Base-by-base conservation (phyloP, 2,329 filamentous ascomycete genomes). In the Fusarium drepaniforme region DNA sequence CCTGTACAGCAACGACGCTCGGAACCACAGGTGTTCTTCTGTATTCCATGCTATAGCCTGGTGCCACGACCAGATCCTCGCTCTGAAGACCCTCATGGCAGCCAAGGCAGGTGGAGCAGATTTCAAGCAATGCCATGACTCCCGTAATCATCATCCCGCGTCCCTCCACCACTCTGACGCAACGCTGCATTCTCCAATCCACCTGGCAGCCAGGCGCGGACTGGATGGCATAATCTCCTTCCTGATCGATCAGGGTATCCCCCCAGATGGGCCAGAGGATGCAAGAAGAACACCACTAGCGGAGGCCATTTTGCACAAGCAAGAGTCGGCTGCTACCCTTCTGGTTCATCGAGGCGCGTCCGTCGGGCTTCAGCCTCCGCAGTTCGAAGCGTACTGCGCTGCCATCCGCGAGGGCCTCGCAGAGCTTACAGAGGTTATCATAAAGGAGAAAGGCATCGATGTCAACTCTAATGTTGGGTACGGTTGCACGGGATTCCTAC, bases 401-500 rank as follows among this genome's bases (percentile, higher is more conserved):
- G 61, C 61, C 3, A 25, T 64, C 7, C 35, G 44, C 25, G 8
- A 56, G n/a, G 46, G 46, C 16, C 46, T 64, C 4, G 21, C 61
- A n/a, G 44, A 21, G 28, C 44, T 56, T 6, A 40, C 61, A 38
- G 51, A n/a, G n/a, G 3, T 16, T 7, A 40, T 64, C 16, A 23
- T 64, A 21, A 28, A 64, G 23, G 28, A 0, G 16, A 37, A 30
- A 7, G 44, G 21, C 42, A 44, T 64, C 9, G 61, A 64, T 56
- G 33, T 64, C 42, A 64, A 64, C 44, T 28, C 42, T n/a, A 9
- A 64, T 40, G 8, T 64, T 25, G 44, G 61, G n/a, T 56, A 53
- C 46, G 61, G 46, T 21, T 64, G 61, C 51, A 64, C 61, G 25
- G 23, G 44, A n/a, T 56, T 64, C 13, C 5, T 28, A 18, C 9